A percentile compares a stretch with the other conserved stretches of the same genome.
phyloP scores from a whole-genome alignment of 2,329 filamentous ascomycete genomes.

The Myriosclerotinia duriaeana region DNA sequence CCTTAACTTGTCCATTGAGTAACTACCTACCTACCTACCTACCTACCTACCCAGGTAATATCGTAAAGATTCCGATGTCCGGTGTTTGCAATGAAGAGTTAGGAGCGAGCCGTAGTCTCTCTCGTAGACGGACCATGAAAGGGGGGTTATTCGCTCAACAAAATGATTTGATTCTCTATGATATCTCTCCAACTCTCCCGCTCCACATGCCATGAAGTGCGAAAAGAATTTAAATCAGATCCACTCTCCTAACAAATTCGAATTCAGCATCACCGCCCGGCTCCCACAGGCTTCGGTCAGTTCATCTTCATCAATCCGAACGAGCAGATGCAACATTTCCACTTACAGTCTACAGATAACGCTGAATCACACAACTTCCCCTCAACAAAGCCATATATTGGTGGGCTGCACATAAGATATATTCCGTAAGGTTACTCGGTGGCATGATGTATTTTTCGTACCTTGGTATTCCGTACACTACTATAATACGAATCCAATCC shows the following conservation, averaged over 20 bases:
- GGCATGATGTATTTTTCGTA: no score
- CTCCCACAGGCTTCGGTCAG: neutral
- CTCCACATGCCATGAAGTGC: neutral
- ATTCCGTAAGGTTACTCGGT: no score
- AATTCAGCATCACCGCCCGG: neutral
- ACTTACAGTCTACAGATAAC: no score
- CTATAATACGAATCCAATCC: neutral
- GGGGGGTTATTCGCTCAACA: neutral
- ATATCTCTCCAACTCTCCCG: neutral
- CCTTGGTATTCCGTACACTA: neutral
- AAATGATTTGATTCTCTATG: neutral
- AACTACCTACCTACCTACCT: neutral
- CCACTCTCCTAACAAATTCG: conserved; percentile 9
- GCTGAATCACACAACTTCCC: neutral
- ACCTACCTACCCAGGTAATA: no score
- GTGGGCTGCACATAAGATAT: neutral
- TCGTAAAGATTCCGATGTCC: neutral
- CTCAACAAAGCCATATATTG: neutral
- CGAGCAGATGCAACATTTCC: no score
- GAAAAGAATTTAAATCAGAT: neutral
- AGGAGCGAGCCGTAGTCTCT: neutral
- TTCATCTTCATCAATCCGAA: neutral
- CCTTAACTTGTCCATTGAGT: neutral
- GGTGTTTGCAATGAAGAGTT: neutral
- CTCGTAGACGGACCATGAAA: neutral